Base-by-base conservation (phyloP, 306 rosid species). In the Bauhinia variegata region DNA sequence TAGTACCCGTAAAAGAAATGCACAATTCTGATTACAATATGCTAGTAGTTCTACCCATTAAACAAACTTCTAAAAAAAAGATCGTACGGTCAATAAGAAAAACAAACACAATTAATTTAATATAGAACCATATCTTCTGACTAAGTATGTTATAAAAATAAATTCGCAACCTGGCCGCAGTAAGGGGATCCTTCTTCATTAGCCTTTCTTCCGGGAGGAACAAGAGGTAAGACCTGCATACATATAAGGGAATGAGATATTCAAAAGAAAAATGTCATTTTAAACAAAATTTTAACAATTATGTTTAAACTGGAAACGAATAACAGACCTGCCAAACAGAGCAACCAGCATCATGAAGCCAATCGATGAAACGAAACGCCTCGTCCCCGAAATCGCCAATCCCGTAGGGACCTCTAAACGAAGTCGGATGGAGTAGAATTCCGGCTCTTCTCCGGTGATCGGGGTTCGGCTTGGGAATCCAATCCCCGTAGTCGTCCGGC, bases 161-260 rank as follows among this genome's bases (percentile, higher is more conserved):
- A 46, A 0, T 4, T 46, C 2, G 0, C 13, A 49, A 84, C 89
- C 86, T 84, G 84, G 63, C 89, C 84, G 5, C 86, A 65, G 76
- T 84, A 84, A 11, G 86, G 86, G 0, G 93, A 92, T 28, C 98
- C 98, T 12, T 86, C 93, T 80, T 85, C 96, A 31, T 86, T 89
- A 38, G 92, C 95, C 66, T 80, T 89, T 74, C 97, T 74, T 16
- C 95, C 98, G 5, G 98, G 98, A 41, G 98, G 98, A 32, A 89
- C 98, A n/a, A 92, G 88, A 51, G 98, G 98, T 32, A 92, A 88
- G 52, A 91, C 97, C 91, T 87, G 85, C 78, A 68, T 50, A 49
- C 15, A 39, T 36, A 34, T 34, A 19, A 30, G 4, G 11, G 38
- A 23, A 13, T 38, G 59, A 67, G 6, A 51, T 9, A 43, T 58